Evolutionary conservation across 2,329 filamentous ascomycete species (phyloP).

Genomic region (Thelonectria olida): DNA sequence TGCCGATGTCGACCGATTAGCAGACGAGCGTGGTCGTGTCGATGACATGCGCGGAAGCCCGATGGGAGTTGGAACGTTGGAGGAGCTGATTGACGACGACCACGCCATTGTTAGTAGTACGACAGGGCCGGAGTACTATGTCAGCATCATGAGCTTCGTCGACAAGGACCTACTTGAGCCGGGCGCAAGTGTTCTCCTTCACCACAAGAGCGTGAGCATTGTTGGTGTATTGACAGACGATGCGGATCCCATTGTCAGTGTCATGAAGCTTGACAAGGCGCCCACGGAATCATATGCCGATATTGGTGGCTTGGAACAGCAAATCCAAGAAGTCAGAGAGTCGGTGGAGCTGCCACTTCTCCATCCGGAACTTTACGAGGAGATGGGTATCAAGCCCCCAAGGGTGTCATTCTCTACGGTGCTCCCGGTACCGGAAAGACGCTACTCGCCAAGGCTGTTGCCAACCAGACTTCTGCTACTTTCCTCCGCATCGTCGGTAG

Average conservation of each 20-base stretch:
- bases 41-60: constrained; percentile 99
- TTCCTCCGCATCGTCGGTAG: constrained; percentile 97
- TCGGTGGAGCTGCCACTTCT: constrained; percentile 94
- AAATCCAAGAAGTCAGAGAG: constrained; percentile 98
- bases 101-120: constrained; percentile 98
- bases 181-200: constrained; percentile 91
- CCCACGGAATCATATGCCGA: constrained; percentile 98
- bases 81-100: constrained; percentile 99
- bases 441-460: constrained; percentile 93
- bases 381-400: constrained; percentile 99
- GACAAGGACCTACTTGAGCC: constrained; percentile 98
- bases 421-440: constrained; percentile 98
- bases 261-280: constrained; percentile 99
- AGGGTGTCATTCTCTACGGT: constrained; percentile 98
- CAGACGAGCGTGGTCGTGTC: constrained; percentile 92
- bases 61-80: constrained; percentile 97
- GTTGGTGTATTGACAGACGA: constrained; percentile 98
- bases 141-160: constrained; percentile 99
- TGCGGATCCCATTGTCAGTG: constrained; percentile 91
- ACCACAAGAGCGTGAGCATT: constrained; percentile 98
- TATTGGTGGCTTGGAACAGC: constrained; percentile 92
- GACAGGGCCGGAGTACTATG: constrained; percentile 97
- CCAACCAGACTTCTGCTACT: constrained; percentile 98
- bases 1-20: constrained; percentile 80
- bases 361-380: constrained; percentile 97